Percentiles rank a stretch among this genome's conserved stretches.
These are phyloP conservation scores for Sporothrix luriei DNA, from an alignment of 2,329 filamentous ascomycete species.

Conservation along the genomic window DNA sequence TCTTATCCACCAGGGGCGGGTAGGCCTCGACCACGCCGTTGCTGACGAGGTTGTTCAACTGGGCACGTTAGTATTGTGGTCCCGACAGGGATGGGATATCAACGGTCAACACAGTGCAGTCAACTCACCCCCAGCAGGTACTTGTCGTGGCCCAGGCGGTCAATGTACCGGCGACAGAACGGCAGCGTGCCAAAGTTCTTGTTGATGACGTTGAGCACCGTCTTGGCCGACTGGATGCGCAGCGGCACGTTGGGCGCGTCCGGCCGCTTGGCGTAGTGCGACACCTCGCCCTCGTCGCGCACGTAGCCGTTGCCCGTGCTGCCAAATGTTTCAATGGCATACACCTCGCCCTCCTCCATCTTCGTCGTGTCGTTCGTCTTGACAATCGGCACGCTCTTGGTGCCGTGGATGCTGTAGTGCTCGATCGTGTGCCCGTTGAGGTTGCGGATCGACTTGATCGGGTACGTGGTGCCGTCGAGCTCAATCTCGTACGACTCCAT, in stretches of 20 bases:
- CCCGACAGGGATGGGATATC: too few species aligned
- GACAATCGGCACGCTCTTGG: slow-evolving; percentile 91
- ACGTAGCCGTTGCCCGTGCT: slow-evolving; percentile 90
- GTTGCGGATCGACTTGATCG: slow-evolving; percentile 83
- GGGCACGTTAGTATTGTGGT: background rate
- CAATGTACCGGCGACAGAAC: slow-evolving; percentile 87
- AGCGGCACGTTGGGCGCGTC: slow-evolving; percentile 77
- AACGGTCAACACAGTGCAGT: background rate
- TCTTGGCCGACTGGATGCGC: slow-evolving; percentile 79
- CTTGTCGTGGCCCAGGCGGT: slow-evolving; percentile 91
- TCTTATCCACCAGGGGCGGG: slow-evolving; percentile 85
- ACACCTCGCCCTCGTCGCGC: slow-evolving; percentile 83
- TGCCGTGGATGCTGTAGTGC: slow-evolving; percentile 86
- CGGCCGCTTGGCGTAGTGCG: slow-evolving; percentile 77
- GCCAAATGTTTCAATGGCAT: slow-evolving; percentile 94
- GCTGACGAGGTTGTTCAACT: slow-evolving; percentile 84
- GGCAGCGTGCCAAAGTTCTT: slow-evolving; percentile 95
- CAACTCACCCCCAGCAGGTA: slow-evolving; percentile 79
- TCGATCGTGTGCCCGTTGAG: slow-evolving; percentile 88
- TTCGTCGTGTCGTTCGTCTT: slow-evolving; percentile 86
- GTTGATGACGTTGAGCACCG: slow-evolving; percentile 83
- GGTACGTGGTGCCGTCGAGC: slow-evolving; percentile 74
- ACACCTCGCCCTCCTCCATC: slow-evolving; percentile 97
- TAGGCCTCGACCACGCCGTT: slow-evolving; percentile 87
- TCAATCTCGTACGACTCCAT: slow-evolving; percentile 95